Conservation (phyloP, 2,329 filamentous ascomycete genomes). For the Claviceps purpurea region DNA sequence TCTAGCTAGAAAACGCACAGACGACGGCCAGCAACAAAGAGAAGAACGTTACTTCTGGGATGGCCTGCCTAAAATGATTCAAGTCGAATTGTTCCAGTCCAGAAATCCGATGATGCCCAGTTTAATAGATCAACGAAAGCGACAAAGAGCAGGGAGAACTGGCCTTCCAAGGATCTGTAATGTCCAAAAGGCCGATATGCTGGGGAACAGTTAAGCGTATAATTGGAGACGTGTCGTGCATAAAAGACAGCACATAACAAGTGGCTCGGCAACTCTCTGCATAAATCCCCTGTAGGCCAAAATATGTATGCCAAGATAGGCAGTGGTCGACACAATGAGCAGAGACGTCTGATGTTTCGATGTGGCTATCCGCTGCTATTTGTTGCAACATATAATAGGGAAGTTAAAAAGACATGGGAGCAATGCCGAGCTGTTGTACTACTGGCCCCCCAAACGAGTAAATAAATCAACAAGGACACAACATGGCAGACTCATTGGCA, state of each 20-base stretch:
- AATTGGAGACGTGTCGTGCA: slow-evolving; percentile 1
- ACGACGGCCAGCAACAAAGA: background rate
- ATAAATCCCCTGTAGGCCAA: background rate
- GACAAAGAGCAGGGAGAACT: background rate
- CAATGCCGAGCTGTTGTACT: slow-evolving; percentile 1
- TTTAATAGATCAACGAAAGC: background rate
- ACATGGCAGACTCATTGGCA: slow-evolving; percentile 4
- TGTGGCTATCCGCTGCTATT: slow-evolving; percentile 5
- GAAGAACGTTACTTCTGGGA: background rate
- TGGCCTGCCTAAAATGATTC: background rate
- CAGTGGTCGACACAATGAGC: background rate
- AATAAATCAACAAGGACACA: background rate
- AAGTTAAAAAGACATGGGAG: background rate
- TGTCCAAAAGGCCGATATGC: background rate
- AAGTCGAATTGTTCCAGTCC: background rate
- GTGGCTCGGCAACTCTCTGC: slow-evolving; percentile 1
- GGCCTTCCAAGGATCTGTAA: background rate
- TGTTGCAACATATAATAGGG: slow-evolving; percentile 3
- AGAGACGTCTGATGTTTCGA: slow-evolving; percentile 5
- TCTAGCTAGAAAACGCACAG: background rate
- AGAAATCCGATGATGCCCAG: background rate
- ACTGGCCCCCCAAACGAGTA: slow-evolving; percentile 1
- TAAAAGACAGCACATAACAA: background rate
- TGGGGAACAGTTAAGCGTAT: background rate
- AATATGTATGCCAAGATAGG: background rate